phyloP scores from a whole-genome alignment of 2,329 filamentous ascomycete species.

The Ophiostoma pallidulum region DNA sequence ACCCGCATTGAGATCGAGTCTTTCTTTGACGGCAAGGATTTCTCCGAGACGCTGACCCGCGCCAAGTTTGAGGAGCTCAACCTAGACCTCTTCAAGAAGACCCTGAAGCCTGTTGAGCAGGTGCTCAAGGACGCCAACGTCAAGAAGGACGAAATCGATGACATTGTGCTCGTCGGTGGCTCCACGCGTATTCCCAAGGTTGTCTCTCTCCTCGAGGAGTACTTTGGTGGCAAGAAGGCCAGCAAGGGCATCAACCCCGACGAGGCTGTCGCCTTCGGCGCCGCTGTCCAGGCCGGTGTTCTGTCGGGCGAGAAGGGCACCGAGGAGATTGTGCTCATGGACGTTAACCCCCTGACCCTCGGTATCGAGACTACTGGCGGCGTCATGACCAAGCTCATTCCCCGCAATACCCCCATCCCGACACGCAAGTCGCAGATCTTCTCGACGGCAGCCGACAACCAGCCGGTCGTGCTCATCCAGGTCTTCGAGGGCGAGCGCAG shows the following conservation, averaged over 20 bases:
- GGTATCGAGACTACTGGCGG: constrained; percentile 97
- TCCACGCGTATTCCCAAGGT: constrained; percentile 99
- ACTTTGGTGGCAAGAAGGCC: constrained; percentile 89
- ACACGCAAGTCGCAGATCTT: constrained; percentile 98
- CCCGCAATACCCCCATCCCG: constrained; percentile 87
- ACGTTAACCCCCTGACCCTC: constrained; percentile 91
- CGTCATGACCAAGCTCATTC: constrained; percentile 95
- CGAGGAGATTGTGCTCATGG: constrained; percentile 80
- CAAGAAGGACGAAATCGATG: constrained; percentile 89
- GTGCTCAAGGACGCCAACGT: constrained; percentile 97
- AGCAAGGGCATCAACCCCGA: constrained; percentile 99
- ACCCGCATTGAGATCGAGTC: constrained; percentile 94
- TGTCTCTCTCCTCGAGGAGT: constrained; percentile 87
- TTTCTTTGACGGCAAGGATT: constrained; percentile 94
- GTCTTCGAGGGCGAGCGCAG: constrained; percentile 90
- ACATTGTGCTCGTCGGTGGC: constrained; percentile 96
- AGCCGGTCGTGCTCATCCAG: constrained; percentile 90
- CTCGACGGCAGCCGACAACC: constrained; percentile 93
- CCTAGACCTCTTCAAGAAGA: constrained; percentile 99
- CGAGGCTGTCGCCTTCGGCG: constrained; percentile 96
- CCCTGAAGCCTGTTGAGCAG: constrained; percentile 96
- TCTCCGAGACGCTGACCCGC: constrained; percentile 94
- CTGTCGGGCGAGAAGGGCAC: constrained; percentile 80
- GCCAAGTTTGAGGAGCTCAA: constrained; percentile 99
- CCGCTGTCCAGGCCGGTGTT: constrained; percentile 93